Conservation (phyloP, 371 early-diverging fungal genomes). For the Mucor saturninus region DNA sequence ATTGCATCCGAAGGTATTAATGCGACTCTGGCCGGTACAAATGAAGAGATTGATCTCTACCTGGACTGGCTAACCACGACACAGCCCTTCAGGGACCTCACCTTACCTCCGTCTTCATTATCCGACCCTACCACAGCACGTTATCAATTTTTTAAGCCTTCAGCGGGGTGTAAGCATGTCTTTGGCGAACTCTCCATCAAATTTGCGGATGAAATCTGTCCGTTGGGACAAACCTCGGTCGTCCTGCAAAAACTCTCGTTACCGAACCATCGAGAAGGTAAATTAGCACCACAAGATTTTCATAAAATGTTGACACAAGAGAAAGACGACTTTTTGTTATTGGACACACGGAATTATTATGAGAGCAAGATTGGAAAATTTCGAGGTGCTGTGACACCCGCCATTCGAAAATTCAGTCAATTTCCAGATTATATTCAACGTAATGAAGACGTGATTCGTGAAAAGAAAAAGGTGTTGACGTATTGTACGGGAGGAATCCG, state of each 20-base stretch:
- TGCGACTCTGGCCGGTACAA: slow-evolving; percentile 65
- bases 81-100: slow-evolving; percentile 12
- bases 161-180: slow-evolving; percentile 67
- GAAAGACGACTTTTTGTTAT: slow-evolving; percentile 46
- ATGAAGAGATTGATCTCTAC: slow-evolving; percentile 47
- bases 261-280: slow-evolving; percentile 37
- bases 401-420: slow-evolving; percentile 70
- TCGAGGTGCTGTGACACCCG: slow-evolving; percentile 61
- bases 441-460: slow-evolving; percentile 52
- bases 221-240: slow-evolving; percentile 50
- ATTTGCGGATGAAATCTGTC: slow-evolving; percentile 74
- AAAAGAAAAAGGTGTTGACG: slow-evolving; percentile 60
- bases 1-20: slow-evolving; percentile 71
- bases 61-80: slow-evolving; percentile 47
- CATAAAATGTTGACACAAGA: slow-evolving; percentile 36
- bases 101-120: neutral
- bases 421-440: slow-evolving; percentile 65
- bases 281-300: slow-evolving; percentile 53
- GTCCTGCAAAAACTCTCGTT: slow-evolving; percentile 21
- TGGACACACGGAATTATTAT: slow-evolving; percentile 77
- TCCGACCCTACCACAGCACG: slow-evolving; percentile 5
- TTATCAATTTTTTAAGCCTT: slow-evolving; percentile 72
- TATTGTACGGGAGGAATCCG: slow-evolving; percentile 74
- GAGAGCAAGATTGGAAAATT: slow-evolving; percentile 73
- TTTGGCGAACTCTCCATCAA: slow-evolving; percentile 68